These are phyloP conservation scores for Colletotrichum limetticola DNA, from an alignment of 2,329 filamentous ascomycete genomes.

Conservation along the genomic window DNA sequence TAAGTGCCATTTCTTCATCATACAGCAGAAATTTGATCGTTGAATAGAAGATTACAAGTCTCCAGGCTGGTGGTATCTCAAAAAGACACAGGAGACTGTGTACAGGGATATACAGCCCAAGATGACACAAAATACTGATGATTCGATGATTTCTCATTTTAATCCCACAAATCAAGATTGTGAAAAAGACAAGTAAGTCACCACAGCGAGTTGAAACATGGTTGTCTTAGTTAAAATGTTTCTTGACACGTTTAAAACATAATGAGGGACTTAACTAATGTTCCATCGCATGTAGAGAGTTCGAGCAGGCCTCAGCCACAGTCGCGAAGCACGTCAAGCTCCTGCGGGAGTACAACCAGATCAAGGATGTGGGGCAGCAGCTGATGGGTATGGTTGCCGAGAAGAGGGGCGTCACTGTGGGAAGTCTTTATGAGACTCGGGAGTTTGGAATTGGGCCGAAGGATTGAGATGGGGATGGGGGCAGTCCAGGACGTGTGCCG, in stretches of 20 bases:
- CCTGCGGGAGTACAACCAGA: slow-evolving; percentile 50
- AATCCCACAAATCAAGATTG: background rate
- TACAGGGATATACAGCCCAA: too few species aligned
- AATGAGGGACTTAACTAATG: background rate
- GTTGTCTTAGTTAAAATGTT: rapidly evolving
- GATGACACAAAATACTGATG: rapidly evolving
- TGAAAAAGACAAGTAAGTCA: background rate
- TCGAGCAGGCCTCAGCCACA: slow-evolving; percentile 18
- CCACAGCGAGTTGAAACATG: rapidly evolving
- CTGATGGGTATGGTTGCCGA: slow-evolving; percentile 51
- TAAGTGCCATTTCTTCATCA: background rate
- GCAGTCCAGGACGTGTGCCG: too few species aligned
- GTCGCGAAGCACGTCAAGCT: slow-evolving; percentile 26
- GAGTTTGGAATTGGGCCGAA: slow-evolving; percentile 45
- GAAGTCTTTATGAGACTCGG: slow-evolving; percentile 42
- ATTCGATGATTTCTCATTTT: rapidly evolving
- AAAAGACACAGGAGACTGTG: background rate
- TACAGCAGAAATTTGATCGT: rapidly evolving
- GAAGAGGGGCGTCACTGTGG: slow-evolving; percentile 44
- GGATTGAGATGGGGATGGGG: slow-evolving; percentile 35
- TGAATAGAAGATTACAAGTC: background rate
- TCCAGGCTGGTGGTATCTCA: rapidly evolving
- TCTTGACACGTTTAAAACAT: rapidly evolving
- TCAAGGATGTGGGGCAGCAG: slow-evolving; percentile 51
- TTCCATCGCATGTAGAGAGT: background rate